Evolutionary conservation across 78 protist species (phyloP).

Genomic region (Speleostelium caveatum): DNA sequence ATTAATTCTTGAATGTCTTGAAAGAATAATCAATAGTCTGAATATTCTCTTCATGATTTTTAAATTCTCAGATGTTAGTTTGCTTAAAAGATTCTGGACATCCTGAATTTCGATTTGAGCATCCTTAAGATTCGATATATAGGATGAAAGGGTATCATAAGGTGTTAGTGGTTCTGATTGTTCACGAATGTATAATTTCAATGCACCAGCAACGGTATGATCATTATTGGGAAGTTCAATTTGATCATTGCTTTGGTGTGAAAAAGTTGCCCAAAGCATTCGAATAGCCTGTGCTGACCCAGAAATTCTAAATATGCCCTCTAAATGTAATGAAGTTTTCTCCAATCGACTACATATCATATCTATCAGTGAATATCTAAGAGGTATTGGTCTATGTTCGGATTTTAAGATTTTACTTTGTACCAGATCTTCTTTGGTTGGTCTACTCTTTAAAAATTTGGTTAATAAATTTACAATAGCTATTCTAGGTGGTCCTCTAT

Average conservation of each 20-base stretch:
- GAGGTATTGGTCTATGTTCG: constrained; percentile 47
- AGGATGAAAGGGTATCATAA: constrained; percentile 19
- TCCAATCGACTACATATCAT: constrained; percentile 30
- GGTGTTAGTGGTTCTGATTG: constrained; percentile 49
- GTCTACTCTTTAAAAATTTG: constrained; percentile 67
- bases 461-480: constrained; percentile 50
- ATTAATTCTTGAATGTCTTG: constrained; percentile 36
- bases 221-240: constrained; percentile 45
- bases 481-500: not conserved
- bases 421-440: constrained; percentile 49
- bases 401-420: constrained; percentile 25
- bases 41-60: constrained; percentile 51
- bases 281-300: constrained; percentile 58
- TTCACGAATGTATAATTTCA: constrained; percentile 70
- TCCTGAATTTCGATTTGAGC: not conserved
- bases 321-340: constrained; percentile 17
- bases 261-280: constrained; percentile 54
- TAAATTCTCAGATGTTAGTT: constrained; percentile 17
- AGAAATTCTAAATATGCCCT: constrained; percentile 55
- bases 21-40: constrained; percentile 8
- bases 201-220: constrained; percentile 57
- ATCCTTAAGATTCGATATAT: constrained; percentile 8
- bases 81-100: not conserved
- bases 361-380: constrained; percentile 39
- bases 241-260: constrained; percentile 19